Base-by-base conservation (phyloP, 1,284 basidiomycete genomes). In the Heliocybe sulcata region DNA sequence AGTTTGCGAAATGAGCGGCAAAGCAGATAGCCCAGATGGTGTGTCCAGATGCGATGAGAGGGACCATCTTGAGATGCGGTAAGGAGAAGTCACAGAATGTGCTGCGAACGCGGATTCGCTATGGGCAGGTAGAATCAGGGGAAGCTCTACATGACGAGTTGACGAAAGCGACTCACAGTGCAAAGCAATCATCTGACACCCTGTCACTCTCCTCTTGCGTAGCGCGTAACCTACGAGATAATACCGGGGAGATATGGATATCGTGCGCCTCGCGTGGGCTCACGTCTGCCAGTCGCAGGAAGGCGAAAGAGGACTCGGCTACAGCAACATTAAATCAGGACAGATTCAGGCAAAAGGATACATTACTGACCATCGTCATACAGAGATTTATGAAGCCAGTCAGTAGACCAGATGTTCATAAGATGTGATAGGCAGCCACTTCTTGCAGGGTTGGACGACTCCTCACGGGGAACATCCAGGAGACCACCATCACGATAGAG, bases 321-420 rank as follows among this genome's bases (percentile, higher is more conserved):
- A 54, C 45, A 16, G 20, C 11, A 29, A 31, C 6, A 42, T 6
- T 58, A 25, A 57, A 55, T 16, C 6, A 27, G 51, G 1, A 35
- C 23, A 27, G 23, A 22, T 9, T 3, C 10, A 12, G n/a, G 45
- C 22, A 19, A 25, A 2, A 52, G 2, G 6, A 25, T 27, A 1
- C n/a, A 26, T 23, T 10, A 67, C 80, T 61, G 63, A 90, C 90
- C 71, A 60, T 81, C 75, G 53, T 84, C 73, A 51, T 82, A 77
- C 31, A 90, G 65, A n/a, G 91, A 92, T 45, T 73, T 73, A 60
- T 87, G 76, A 50, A 98, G 85, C 79, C 89, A 83, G 58, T 91
- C 87, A 0, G 87, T 79, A 0, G 85, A 81, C 96, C 97, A 99
- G 56, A 99, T 95, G 66, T 90, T 95, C 75, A 95, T 83, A 59